Evolutionary conservation across 306 rosid species (phyloP).

Genomic region (Trichosanthes cucumerina): DNA sequence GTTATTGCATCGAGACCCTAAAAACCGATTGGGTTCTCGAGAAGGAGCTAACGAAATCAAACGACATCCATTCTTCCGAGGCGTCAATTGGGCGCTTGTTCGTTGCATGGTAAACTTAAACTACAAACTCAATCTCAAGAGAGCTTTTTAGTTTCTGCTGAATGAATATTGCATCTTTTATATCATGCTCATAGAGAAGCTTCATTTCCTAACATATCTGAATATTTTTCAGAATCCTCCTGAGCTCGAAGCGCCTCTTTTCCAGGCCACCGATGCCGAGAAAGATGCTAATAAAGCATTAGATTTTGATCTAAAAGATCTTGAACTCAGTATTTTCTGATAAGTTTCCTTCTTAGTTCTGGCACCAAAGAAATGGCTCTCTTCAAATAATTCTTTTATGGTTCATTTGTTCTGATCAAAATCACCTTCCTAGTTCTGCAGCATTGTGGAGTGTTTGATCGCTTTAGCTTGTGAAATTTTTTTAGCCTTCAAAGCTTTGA

Average conservation of each 20-base stretch:
- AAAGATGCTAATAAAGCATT: conserved; percentile 26
- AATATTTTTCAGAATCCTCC: conserved; percentile 63
- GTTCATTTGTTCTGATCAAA: background rate
- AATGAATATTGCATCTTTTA: background rate
- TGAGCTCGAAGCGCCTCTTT: conserved; percentile 56
- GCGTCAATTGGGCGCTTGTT: conserved; percentile 83
- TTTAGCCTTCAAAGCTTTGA: background rate
- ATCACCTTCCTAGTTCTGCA: background rate
- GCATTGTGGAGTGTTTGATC: background rate
- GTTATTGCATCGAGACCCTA: conserved; percentile 76
- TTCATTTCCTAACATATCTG: background rate
- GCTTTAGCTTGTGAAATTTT: background rate
- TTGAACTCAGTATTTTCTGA: conserved; percentile 50
- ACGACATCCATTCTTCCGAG: conserved; percentile 67
- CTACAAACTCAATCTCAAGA: background rate
- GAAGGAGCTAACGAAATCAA: conserved; percentile 90
- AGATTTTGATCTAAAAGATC: conserved; percentile 48
- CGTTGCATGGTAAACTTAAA: conserved; percentile 71
- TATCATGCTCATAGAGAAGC: background rate
- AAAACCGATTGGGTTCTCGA: conserved; percentile 61
- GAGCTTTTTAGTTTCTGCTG: background rate
- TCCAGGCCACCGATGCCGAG: conserved; percentile 33
- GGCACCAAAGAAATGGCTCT: background rate
- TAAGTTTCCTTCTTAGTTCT: conserved; percentile 13
- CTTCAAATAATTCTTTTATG: background rate